A percentile compares a stretch with the other conserved stretches of the same genome.
Evolutionary conservation across 2,329 filamentous ascomycete species (phyloP).

Genomic region (Aschersonia sp.): DNA sequence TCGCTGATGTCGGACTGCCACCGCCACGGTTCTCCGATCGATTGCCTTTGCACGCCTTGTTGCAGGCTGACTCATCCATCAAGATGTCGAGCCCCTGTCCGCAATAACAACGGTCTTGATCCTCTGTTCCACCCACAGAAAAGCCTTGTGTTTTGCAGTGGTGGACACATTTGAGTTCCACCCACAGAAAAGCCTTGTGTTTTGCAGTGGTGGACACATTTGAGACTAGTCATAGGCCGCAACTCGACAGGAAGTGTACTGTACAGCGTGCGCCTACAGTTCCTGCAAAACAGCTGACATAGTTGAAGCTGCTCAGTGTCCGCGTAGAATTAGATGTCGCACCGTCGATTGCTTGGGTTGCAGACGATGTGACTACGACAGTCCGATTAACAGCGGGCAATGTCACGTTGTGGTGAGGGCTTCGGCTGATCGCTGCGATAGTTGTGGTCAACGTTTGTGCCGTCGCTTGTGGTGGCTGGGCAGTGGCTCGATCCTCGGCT

Average conservation of each 20-base stretch:
- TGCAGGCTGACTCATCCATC: constrained; percentile 27
- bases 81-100: constrained; percentile 19
- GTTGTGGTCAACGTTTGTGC: too few species aligned
- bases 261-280: constrained; percentile 21
- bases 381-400: constrained; percentile 27
- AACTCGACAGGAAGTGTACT: constrained; percentile 24
- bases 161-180: constrained; percentile 33
- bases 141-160: constrained; percentile 30
- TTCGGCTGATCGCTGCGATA: neutral
- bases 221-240: constrained; percentile 26
- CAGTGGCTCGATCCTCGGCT: too few species aligned
- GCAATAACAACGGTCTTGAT: constrained; percentile 39
- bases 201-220: constrained; percentile 34
- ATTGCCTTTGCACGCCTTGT: constrained; percentile 31
- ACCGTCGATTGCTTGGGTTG: constrained; percentile 2
- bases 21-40: constrained; percentile 34
- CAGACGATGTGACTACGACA: constrained; percentile 24
- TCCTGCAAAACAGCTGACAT: constrained; percentile 30
- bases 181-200: constrained; percentile 26
- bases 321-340: constrained; percentile 6
- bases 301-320: constrained; percentile 16
- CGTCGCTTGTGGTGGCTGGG: too few species aligned
- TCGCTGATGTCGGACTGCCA: too few species aligned
- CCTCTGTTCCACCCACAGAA: constrained; percentile 34
- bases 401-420: neutral